These are phyloP conservation scores for Pseudopyrenochaeta lycopersici DNA, from an alignment of 2,329 filamentous ascomycete genomes.

Conservation along the genomic window DNA sequence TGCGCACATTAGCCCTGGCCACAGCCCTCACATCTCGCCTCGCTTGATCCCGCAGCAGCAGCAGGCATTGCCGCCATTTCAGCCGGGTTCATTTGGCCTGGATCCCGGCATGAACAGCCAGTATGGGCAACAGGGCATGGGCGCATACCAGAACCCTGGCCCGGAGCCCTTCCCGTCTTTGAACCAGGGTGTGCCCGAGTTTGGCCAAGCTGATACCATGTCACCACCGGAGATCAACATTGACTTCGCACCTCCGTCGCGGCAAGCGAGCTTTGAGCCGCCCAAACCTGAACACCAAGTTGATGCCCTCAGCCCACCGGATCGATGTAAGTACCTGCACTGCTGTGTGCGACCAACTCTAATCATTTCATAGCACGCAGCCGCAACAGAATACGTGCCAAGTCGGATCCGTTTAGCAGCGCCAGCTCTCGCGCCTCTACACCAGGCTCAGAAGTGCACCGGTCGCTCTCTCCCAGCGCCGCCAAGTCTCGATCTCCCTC, in stretches of 20 bases:
- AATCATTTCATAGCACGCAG: constrained; percentile 57
- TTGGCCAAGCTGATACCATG: constrained; percentile 77
- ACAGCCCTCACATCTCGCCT: constrained; percentile 77
- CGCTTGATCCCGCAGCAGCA: constrained; percentile 76
- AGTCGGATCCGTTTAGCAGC: constrained; percentile 68
- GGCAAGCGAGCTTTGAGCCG: constrained; percentile 71
- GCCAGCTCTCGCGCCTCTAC: constrained; percentile 56
- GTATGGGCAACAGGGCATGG: constrained; percentile 57
- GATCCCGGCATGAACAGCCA: constrained; percentile 58
- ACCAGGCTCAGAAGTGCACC: constrained; percentile 47
- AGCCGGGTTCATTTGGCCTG: constrained; percentile 58
- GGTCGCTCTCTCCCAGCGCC: constrained; percentile 55
- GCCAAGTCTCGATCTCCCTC: constrained; percentile 58
- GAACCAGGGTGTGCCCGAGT: constrained; percentile 64
- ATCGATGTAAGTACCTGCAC: constrained; percentile 63
- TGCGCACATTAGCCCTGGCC: constrained; percentile 66
- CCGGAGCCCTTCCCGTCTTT: constrained; percentile 61
- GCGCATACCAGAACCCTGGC: constrained; percentile 59
- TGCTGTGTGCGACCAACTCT: constrained; percentile 26
- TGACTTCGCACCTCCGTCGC: constrained; percentile 82
- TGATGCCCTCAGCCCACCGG: constrained; percentile 85
- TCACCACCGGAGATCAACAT: constrained; percentile 95
- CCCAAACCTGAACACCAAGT: constrained; percentile 69
- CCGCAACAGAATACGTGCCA: constrained; percentile 64
- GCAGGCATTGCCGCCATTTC: constrained; percentile 59